A percentile compares a stretch with the other conserved stretches of the same genome.
These are phyloP conservation scores for Rhodosorus marinus DNA, from an alignment of 23 red algal genomes.

Conservation along the genomic window DNA sequence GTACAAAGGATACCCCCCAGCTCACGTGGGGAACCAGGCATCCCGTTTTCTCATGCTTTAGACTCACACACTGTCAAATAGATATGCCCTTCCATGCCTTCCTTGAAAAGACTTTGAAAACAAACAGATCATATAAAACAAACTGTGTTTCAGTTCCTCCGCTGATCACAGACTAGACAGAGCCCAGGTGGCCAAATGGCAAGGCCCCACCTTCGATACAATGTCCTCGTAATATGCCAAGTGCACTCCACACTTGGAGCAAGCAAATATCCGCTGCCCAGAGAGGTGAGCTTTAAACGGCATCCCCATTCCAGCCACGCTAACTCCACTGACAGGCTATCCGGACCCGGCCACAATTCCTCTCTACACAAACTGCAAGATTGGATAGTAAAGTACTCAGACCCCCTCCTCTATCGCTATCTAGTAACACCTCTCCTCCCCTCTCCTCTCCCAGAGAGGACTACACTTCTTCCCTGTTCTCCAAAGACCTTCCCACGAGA, in stretches of 20 bases:
- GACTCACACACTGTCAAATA: conserved; percentile 80
- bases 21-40: background rate
- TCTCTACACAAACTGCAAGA: no score
- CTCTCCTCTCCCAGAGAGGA: no score
- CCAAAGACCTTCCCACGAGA: no score
- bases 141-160: background rate
- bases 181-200: background rate
- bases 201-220: conserved; percentile 38
- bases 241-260: conserved; percentile 45
- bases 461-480: no score
- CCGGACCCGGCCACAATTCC: no score
- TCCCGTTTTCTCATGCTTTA: background rate
- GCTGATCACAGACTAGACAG: background rate
- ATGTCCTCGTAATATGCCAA: conserved; percentile 77
- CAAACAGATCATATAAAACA: background rate
- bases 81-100: conserved; percentile 72
- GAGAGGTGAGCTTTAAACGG: conserved; percentile 64
- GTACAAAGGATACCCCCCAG: background rate
- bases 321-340: no score
- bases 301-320: conserved; percentile 80
- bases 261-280: conserved; percentile 64
- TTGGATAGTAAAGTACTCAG: no score
- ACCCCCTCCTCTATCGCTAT: no score
- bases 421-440: no score
- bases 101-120: conserved; percentile 45